Percentiles rank a stretch among this genome's conserved stretches.
phyloP scores from a whole-genome alignment of 306 rosid genomes.

The Fagus crenata region DNA sequence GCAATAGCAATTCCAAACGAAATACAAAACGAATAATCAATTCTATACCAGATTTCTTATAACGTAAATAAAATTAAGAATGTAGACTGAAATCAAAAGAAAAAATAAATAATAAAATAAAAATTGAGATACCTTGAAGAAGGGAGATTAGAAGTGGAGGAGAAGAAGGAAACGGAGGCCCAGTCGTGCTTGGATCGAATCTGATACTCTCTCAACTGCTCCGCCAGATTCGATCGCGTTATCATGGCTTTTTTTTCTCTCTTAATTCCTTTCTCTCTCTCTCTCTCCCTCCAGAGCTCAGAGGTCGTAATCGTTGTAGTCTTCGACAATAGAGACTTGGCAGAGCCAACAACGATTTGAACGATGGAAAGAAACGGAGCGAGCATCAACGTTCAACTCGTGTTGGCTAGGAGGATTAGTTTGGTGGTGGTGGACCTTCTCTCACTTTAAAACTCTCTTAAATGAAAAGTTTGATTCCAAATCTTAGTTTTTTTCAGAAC shows the following conservation, averaged over 20 bases:
- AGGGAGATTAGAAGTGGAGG: slow-evolving; percentile 72
- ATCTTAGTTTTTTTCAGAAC: neutral
- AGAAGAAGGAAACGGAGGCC: slow-evolving; percentile 98
- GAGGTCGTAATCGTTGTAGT: slow-evolving; percentile 1
- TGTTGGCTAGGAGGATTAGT: slow-evolving; percentile 3
- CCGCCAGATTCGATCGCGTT: slow-evolving; percentile 99
- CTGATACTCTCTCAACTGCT: slow-evolving; percentile 96
- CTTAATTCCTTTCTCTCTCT: slow-evolving; percentile 18
- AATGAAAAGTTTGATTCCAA: neutral
- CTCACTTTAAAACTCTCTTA: neutral
- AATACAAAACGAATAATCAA: slow-evolving; percentile 9
- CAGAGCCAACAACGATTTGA: slow-evolving; percentile 25
- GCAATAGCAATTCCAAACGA: slow-evolving; percentile 20
- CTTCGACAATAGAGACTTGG: slow-evolving; percentile 30
- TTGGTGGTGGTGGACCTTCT: slow-evolving; percentile 22
- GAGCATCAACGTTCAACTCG: slow-evolving; percentile 25
- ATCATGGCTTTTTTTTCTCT: slow-evolving; percentile 55
- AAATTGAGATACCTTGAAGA: slow-evolving; percentile 61
- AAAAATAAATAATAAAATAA: neutral
- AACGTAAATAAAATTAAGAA: neutral
- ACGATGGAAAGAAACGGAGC: slow-evolving; percentile 24
- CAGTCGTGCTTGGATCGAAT: slow-evolving; percentile 98
- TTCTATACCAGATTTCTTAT: neutral
- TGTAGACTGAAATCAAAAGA: neutral
- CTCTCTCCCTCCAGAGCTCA: slow-evolving; percentile 24